Evolutionary conservation across 1,284 basidiomycete species (phyloP).

Genomic region (Inonotus obliquus): DNA sequence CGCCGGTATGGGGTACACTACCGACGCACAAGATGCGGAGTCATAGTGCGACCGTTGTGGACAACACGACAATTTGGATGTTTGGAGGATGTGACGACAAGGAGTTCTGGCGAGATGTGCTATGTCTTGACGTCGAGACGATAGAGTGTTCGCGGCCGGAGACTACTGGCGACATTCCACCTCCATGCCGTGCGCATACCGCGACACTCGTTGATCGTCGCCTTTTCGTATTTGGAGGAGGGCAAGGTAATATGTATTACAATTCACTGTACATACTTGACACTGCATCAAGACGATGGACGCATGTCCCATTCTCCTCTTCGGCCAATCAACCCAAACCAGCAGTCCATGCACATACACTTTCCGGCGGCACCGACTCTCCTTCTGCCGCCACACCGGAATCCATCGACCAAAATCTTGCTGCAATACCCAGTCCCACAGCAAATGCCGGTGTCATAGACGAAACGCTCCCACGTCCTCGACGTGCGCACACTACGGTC

Average conservation of each 20-base stretch:
- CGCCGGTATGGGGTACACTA: slow-evolving; percentile 73
- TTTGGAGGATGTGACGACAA: slow-evolving; percentile 87
- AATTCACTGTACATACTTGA: slow-evolving; percentile 81
- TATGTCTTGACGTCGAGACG: slow-evolving; percentile 87
- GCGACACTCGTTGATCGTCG: slow-evolving; percentile 81
- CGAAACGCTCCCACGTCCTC: slow-evolving; percentile 47
- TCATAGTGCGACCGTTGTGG: slow-evolving; percentile 81
- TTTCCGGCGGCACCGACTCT: background rate
- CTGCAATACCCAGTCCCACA: background rate
- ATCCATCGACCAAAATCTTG: slow-evolving; percentile 14
- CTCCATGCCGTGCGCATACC: slow-evolving; percentile 84
- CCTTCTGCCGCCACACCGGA: slow-evolving; percentile 21
- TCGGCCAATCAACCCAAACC: slow-evolving; percentile 21
- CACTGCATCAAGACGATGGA: slow-evolving; percentile 69
- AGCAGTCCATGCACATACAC: slow-evolving; percentile 15
- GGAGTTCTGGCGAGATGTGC: slow-evolving; percentile 73
- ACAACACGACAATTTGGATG: slow-evolving; percentile 72
- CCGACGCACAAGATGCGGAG: slow-evolving; percentile 77
- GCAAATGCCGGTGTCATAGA: background rate
- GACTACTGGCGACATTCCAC: slow-evolving; percentile 69
- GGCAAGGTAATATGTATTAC: slow-evolving; percentile 74
- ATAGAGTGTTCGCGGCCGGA: slow-evolving; percentile 85
- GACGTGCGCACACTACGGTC: slow-evolving; percentile 86
- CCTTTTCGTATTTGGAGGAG: slow-evolving; percentile 84
- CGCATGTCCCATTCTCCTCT: slow-evolving; percentile 39